Evolutionary conservation across 2,329 filamentous ascomycete species (phyloP).

Genomic region (Beauveria varroae): DNA sequence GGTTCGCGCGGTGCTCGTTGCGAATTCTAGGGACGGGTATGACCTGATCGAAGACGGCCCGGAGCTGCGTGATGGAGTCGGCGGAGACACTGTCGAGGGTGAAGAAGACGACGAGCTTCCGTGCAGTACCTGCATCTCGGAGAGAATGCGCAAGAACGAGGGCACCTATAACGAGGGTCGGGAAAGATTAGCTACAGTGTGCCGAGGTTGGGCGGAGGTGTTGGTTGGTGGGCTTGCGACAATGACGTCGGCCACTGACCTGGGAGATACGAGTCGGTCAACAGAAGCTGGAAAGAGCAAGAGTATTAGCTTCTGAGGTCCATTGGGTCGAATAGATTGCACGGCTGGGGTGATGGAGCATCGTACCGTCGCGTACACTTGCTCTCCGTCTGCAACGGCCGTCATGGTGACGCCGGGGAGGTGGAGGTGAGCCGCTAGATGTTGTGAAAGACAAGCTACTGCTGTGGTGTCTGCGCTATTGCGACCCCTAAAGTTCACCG

Average conservation of each 20-base stretch:
- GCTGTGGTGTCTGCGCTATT: background rate
- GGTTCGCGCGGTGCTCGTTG: conserved; percentile 71
- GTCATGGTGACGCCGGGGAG: background rate
- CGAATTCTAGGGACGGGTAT: conserved; percentile 75
- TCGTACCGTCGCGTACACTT: conserved; percentile 51
- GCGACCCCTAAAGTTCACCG: background rate
- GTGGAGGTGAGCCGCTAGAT: background rate
- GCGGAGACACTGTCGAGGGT: conserved; percentile 71
- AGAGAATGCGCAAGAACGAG: conserved; percentile 91
- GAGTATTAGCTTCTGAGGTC: background rate
- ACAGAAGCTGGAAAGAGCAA: conserved; percentile 59
- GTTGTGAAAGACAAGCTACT: background rate
- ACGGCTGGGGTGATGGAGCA: background rate
- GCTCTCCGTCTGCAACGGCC: conserved; percentile 35
- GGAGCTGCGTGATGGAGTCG: conserved; percentile 68
- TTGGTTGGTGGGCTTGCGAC: conserved; percentile 11
- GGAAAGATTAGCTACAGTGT: conserved; percentile 9
- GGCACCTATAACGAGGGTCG: conserved; percentile 58
- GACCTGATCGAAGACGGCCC: conserved; percentile 82
- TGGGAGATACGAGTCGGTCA: conserved; percentile 88
- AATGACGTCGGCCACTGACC: conserved; percentile 44
- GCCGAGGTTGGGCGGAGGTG: conserved; percentile 15
- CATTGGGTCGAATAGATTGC: background rate
- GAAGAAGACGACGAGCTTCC: conserved; percentile 78
- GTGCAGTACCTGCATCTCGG: conserved; percentile 78